Evolutionary conservation across 106 monocot genomes (phyloP).

Genomic region (Posidonia australis): DNA sequence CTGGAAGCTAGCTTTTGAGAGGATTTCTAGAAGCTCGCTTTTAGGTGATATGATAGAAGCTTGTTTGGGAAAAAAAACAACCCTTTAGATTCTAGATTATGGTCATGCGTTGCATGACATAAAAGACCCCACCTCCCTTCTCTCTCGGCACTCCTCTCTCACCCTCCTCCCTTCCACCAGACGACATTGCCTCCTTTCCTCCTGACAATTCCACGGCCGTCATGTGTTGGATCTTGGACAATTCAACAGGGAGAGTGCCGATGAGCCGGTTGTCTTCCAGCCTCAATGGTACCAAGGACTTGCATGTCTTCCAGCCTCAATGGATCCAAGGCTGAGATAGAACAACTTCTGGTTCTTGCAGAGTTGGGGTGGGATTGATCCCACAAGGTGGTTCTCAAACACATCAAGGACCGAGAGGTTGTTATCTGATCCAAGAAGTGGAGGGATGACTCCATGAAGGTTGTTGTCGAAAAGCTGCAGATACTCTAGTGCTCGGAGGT

Average conservation of each 20-base stretch:
- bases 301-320: constrained; percentile 60
- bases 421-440: constrained; percentile 55
- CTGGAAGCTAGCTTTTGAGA: too few relatives aligned
- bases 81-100: too few relatives aligned
- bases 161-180: too few relatives aligned
- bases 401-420: constrained; percentile 87
- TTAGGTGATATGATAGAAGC: too few relatives aligned
- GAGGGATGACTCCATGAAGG: constrained; percentile 73
- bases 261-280: constrained; percentile 68
- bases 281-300: constrained; percentile 71
- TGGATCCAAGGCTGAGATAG: constrained; percentile 65
- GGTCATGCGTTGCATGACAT: too few relatives aligned
- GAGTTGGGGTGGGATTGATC: constrained; percentile 55
- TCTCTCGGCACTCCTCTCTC: too few relatives aligned
- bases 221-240: constrained; percentile 60
- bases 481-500: constrained; percentile 47
- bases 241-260: constrained; percentile 66
- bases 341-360: constrained; percentile 72
- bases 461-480: constrained; percentile 75
- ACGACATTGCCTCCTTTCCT: too few relatives aligned
- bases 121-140: too few relatives aligned
- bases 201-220: constrained; percentile 60
- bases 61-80: too few relatives aligned
- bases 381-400: constrained; percentile 69
- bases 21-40: too few relatives aligned